Evolutionary conservation across 139 green algal genomes (phyloP).

Genomic region (Microglena sp.): DNA sequence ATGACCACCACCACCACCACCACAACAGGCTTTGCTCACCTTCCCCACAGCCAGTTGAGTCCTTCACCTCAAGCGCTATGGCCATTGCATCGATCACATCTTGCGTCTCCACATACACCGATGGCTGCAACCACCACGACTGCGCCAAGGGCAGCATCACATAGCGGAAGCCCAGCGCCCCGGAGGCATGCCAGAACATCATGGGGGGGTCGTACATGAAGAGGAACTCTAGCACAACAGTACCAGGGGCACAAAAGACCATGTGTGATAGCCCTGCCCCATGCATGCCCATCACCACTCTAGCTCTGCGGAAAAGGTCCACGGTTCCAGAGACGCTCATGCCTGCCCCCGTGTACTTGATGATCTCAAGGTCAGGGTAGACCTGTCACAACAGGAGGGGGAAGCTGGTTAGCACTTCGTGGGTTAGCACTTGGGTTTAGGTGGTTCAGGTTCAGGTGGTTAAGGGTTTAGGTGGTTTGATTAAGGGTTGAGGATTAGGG

Average conservation of each 20-base stretch:
- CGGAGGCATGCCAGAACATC: constrained; percentile 3
- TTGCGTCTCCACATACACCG: not conserved
- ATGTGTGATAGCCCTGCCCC: not conserved
- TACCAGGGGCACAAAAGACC: not conserved
- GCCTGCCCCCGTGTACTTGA: too few relatives aligned
- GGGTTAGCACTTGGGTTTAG: too few relatives aligned
- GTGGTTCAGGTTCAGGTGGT: too few relatives aligned
- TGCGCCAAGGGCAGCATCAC: constrained; percentile 2
- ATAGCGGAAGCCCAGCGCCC: not conserved
- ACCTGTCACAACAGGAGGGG: too few relatives aligned
- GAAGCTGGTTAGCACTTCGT: too few relatives aligned
- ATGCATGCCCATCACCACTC: constrained; percentile 1
- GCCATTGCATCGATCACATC: not conserved
- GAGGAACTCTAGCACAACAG: not conserved
- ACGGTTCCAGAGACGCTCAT: too few relatives aligned
- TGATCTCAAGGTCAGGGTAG: too few relatives aligned
- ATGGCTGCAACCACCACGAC: constrained; percentile 1
- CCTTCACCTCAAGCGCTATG: not conserved
- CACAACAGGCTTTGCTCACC: not conserved
- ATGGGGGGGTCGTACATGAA: not conserved
- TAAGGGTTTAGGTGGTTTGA: too few relatives aligned
- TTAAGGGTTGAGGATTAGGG: too few relatives aligned
- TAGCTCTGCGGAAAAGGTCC: not conserved
- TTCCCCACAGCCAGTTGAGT: not conserved
- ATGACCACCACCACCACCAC: not conserved